phyloP scores from a whole-genome alignment of 345 rosid genomes.

The Eucalyptus decipiens region DNA sequence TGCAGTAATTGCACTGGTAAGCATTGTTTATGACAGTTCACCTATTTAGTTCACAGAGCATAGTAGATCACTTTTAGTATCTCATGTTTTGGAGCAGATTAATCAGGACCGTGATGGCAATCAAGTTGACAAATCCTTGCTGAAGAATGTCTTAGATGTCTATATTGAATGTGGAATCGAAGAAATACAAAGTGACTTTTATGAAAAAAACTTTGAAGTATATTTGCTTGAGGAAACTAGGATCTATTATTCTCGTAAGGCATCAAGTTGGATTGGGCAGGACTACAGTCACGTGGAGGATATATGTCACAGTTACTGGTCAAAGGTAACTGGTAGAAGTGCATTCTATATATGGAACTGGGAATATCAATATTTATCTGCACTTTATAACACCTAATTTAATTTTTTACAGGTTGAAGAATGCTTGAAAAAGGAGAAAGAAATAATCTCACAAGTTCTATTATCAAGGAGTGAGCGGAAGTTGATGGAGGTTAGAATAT shows the following conservation, averaged over 20 bases:
- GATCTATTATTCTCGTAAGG: slow-evolving; percentile 27
- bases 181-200: slow-evolving; percentile 6
- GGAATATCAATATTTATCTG: background rate
- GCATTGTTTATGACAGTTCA: background rate
- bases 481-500: slow-evolving; percentile 12
- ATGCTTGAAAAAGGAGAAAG: slow-evolving; percentile 26
- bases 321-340: slow-evolving; percentile 9
- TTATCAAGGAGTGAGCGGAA: slow-evolving; percentile 27
- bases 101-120: slow-evolving; percentile 34
- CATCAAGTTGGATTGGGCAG: slow-evolving; percentile 26
- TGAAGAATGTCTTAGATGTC: slow-evolving; percentile 29
- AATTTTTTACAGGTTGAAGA: slow-evolving; percentile 14
- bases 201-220: slow-evolving; percentile 24
- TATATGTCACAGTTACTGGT: slow-evolving; percentile 26
- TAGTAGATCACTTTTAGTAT: background rate
- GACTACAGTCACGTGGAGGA: slow-evolving; percentile 1
- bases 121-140: slow-evolving; percentile 23
- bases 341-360: background rate
- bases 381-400: background rate
- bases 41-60: background rate
- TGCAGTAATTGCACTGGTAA: slow-evolving; percentile 20
- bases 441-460: slow-evolving; percentile 20
- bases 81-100: slow-evolving; percentile 1
- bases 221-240: slow-evolving; percentile 17
- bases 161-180: slow-evolving; percentile 12